Conservation (phyloP, 2,329 filamentous ascomycete genomes). For the Blastomyces parvus region DNA sequence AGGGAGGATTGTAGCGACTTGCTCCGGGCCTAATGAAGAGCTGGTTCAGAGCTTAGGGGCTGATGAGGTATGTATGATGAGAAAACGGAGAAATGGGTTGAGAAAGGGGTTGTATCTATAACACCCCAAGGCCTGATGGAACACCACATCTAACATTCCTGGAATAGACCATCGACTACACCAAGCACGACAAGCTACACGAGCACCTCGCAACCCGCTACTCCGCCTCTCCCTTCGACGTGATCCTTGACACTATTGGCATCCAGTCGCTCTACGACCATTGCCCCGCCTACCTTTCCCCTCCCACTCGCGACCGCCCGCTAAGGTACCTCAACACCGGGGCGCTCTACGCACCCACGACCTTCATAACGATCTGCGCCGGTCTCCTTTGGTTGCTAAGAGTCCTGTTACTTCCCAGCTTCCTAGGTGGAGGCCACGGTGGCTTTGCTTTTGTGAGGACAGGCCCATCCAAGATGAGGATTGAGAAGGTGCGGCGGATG, state of each 20-base stretch:
- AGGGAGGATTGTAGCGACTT: neutral
- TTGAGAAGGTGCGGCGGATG: conserved; percentile 1
- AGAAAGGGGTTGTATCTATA: neutral
- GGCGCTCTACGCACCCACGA: neutral
- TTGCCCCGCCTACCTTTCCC: neutral
- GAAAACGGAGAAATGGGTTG: neutral
- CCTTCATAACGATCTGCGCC: neutral
- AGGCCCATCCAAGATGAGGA: neutral
- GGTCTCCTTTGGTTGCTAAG: neutral
- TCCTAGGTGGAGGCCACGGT: neutral
- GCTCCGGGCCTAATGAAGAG: neutral
- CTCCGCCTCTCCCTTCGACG: neutral
- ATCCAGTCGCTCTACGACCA: conserved; percentile 1
- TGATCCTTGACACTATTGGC: neutral
- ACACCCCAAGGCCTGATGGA: neutral
- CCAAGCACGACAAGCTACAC: neutral
- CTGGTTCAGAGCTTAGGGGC: neutral
- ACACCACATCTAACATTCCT: neutral
- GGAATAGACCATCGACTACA: conserved; percentile 3
- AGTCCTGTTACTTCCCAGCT: neutral
- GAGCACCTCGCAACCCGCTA: neutral
- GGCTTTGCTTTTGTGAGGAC: conserved; percentile 1
- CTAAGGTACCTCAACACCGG: neutral
- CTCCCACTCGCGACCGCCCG: neutral
- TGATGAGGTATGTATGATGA: neutral